phyloP scores from a whole-genome alignment of 2,329 filamentous ascomycete species.

The Diaporthe helianthi region DNA sequence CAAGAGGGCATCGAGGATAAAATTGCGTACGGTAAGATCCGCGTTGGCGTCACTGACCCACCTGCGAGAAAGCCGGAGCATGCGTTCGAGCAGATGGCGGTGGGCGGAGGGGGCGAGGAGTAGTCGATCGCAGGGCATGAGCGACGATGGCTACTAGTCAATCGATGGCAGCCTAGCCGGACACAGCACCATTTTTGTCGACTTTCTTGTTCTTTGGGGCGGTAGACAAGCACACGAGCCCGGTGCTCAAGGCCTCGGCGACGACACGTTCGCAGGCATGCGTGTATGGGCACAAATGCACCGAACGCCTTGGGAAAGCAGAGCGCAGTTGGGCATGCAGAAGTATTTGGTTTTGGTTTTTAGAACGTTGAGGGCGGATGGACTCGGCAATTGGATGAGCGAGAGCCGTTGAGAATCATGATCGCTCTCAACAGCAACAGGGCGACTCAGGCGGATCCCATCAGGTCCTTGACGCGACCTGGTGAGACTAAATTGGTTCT shows the following conservation, averaged over 20 bases:
- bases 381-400: slow-evolving; percentile 7
- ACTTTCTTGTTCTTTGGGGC: background rate
- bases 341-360: background rate
- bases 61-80: background rate
- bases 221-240: background rate
- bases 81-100: slow-evolving; percentile 16
- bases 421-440: background rate
- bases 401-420: background rate
- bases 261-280: background rate
- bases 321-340: background rate
- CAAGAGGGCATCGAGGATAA: slow-evolving; percentile 40
- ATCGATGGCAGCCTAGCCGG: background rate
- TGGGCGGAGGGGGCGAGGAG: background rate
- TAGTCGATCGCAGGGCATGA: background rate
- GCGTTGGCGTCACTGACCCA: slow-evolving; percentile 48
- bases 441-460: background rate
- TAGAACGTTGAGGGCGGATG: background rate
- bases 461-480: background rate
- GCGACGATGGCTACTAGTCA: background rate
- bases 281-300: background rate
- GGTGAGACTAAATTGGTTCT: background rate
- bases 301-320: background rate
- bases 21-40: slow-evolving; percentile 55
- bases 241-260: background rate
- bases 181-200: background rate